Conservation (phyloP, 1,284 basidiomycete species). For the Mrakiaceae sp. region DNA sequence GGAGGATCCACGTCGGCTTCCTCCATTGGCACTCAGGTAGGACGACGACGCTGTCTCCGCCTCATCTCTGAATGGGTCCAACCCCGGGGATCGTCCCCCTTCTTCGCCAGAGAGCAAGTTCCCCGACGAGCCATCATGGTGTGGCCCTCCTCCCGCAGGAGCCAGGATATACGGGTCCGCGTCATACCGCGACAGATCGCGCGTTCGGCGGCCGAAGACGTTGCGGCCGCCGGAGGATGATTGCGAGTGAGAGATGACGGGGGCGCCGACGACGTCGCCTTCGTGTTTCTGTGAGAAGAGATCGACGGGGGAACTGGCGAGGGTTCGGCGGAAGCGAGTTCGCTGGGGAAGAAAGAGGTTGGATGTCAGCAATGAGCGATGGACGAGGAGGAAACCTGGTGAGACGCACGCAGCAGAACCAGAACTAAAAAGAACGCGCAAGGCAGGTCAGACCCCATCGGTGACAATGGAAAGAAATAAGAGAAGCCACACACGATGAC, state of each 20-base stretch:
- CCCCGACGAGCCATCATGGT: neutral
- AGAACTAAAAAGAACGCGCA: neutral
- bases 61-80: constrained; percentile 11
- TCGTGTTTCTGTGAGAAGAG: constrained; percentile 11
- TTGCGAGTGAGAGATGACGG: neutral
- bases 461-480: neutral
- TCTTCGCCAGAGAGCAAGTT: neutral
- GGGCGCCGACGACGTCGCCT: constrained; percentile 11
- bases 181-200: constrained; percentile 8
- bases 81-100: neutral
- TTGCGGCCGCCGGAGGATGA: neutral
- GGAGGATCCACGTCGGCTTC: neutral
- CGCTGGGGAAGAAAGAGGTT: neutral
- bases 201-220: constrained; percentile 6
- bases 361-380: neutral
- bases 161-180: constrained; percentile 4
- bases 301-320: constrained; percentile 8
- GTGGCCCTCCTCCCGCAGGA: neutral
- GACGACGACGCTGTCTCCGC: neutral
- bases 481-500: neutral
- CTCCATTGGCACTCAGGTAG: neutral
- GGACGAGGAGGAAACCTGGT: neutral
- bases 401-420: constrained; percentile 5
- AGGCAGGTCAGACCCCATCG: neutral
- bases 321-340: constrained; percentile 13